These are phyloP conservation scores for Nitzschia putrida DNA, from an alignment of 108 stramenopile species.

Conservation along the genomic window DNA sequence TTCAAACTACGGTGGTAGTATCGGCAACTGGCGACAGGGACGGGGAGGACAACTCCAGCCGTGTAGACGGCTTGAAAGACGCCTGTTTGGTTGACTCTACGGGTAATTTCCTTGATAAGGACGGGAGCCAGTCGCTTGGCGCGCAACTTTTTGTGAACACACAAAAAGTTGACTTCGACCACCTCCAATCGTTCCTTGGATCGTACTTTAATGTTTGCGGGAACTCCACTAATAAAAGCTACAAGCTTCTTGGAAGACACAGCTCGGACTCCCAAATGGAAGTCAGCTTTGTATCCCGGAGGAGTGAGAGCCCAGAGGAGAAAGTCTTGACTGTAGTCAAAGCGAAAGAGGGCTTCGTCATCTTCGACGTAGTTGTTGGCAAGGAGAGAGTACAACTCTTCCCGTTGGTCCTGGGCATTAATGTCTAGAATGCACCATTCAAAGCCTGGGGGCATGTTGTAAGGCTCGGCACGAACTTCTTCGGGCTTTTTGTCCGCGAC, in stretches of 20 bases:
- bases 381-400: conserved; percentile 93
- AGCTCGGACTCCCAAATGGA: conserved; percentile 91
- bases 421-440: conserved; percentile 92
- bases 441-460: conserved; percentile 96
- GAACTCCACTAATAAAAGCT: conserved; percentile 95
- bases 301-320: conserved; percentile 95
- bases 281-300: conserved; percentile 80
- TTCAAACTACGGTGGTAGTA: conserved; percentile 95
- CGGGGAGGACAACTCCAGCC: conserved; percentile 95
- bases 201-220: conserved; percentile 73
- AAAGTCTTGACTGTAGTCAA: conserved; percentile 93
- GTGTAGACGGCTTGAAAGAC: conserved; percentile 98
- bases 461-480: conserved; percentile 89
- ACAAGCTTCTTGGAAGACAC: conserved; percentile 80
- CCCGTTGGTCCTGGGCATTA: conserved; percentile 48
- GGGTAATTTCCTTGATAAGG: conserved; percentile 98
- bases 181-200: conserved; percentile 46
- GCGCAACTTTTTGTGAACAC: conserved; percentile 98
- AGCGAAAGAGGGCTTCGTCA: conserved; percentile 96
- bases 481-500: conserved; percentile 70
- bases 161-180: conserved; percentile 98
- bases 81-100: conserved; percentile 91
- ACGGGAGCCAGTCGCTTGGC: conserved; percentile 97
- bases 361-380: conserved; percentile 99
- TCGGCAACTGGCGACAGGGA: conserved; percentile 88